Base-by-base conservation (phyloP, 371 early-diverging fungal species). In the Thermomucor indicae-seudaticae region DNA sequence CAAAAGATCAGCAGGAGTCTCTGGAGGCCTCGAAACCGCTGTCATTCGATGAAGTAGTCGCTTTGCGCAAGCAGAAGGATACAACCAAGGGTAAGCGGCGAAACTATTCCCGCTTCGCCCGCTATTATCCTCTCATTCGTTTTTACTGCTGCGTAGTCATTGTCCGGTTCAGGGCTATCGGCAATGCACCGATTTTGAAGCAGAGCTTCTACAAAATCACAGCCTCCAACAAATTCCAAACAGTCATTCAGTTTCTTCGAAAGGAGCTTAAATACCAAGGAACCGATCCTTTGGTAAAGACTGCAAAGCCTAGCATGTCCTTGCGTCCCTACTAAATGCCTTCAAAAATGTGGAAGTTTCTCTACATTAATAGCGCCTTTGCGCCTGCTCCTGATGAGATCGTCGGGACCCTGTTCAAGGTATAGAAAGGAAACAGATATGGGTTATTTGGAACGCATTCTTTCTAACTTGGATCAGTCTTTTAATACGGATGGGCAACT, bases 361-460 rank as follows among this genome's bases (percentile, higher is more conserved):
- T 95, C 8, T 96, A 96, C 60, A 84, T 96, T 23, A 95, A 93
- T 62, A 88, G 89, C 57, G 88, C 93, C 11, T 96, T 96, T 67
- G 83, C 93, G 3, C 96, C 96, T n/a, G 82, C 94, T 28, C 95
- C 96, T 3, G 96, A 96, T 60, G 96, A 95, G 63, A 76, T 81
- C 20, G 81, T 96, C 7, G 72, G 78, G 14, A 93, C 88, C 60
- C 60, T 96, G 38, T 80, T 77, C 64, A 88, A 88, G 79, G 91
- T 92, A 75, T 40, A 46, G 7, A 22, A 23, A 25, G n/a, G 11
- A 17, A 39, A 43, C 22, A 35, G n/a, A 35, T 47, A 43, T 32
- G 24, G 31, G 27, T 45, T 16, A 20, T 31, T 47, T 53, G 39
- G 32, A 14, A 32, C 32, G 7, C 32, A 32, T 10, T 14, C 32